Evolutionary conservation across 352 stramenopile genomes (phyloP).

Genomic region (Globisporangium cystogenes): DNA sequence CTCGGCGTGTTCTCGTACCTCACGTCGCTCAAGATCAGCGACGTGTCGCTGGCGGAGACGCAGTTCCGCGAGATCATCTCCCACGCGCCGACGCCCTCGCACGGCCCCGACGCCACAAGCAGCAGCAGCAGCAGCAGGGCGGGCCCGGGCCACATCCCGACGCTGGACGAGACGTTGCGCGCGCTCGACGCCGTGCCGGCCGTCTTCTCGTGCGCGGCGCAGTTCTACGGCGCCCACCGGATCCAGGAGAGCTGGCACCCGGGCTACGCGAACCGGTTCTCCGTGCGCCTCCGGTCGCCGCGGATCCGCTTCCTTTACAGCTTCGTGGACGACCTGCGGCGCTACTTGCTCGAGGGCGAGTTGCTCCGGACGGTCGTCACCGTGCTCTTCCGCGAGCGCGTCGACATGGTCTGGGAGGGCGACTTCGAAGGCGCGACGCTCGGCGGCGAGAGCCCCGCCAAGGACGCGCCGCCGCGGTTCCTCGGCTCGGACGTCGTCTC

Average conservation of each 20-base stretch:
- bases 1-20: conserved; percentile 70
- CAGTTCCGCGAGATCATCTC: conserved; percentile 65
- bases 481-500: conserved; percentile 69
- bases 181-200: conserved; percentile 48
- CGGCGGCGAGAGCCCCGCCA: conserved; percentile 8
- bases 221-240: conserved; percentile 67
- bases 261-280: conserved; percentile 70
- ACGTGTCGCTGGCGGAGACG: conserved; percentile 53
- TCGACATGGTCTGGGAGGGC: conserved; percentile 63
- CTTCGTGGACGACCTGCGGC: conserved; percentile 73
- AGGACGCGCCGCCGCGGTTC: conserved; percentile 21
- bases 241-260: conserved; percentile 83
- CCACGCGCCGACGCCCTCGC: conserved; percentile 30
- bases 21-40: conserved; percentile 65
- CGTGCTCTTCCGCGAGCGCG: conserved; percentile 56
- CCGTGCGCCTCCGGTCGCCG: conserved; percentile 67
- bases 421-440: conserved; percentile 58
- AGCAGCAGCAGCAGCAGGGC: too few relatives aligned
- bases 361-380: conserved; percentile 53
- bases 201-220: conserved; percentile 70
- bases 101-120: too few relatives aligned
- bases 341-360: conserved; percentile 66
- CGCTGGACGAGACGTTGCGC: conserved; percentile 48
- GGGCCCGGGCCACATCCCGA: conserved; percentile 42
- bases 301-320: conserved; percentile 79